phyloP scores from a whole-genome alignment of 1,284 basidiomycete species.

The Malassezia caprae region DNA sequence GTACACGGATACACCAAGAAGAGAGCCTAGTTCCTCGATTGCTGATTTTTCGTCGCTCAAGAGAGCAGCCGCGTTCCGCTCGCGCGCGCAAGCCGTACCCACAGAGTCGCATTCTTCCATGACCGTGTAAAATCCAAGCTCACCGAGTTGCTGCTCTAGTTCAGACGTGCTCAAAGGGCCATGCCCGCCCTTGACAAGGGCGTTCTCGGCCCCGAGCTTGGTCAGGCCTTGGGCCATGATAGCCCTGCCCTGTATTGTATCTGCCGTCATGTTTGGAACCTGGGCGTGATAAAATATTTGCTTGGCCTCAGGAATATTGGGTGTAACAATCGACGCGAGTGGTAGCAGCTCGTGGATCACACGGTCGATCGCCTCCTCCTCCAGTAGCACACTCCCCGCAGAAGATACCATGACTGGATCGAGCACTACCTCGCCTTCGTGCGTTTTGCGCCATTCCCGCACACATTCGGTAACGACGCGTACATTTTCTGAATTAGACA shows the following conservation, averaged over 20 bases:
- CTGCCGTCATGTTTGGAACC: neutral
- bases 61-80: neutral
- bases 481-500: constrained; percentile 52
- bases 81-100: neutral
- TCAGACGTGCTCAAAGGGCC: constrained; percentile 41
- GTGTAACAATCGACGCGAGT: constrained; percentile 66
- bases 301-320: constrained; percentile 71
- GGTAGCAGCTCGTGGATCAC: constrained; percentile 63
- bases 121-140: constrained; percentile 2
- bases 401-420: constrained; percentile 83
- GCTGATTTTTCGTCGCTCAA: neutral
- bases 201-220: constrained; percentile 54
- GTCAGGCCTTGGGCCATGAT: constrained; percentile 56
- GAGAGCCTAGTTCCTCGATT: neutral
- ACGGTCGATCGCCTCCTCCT: constrained; percentile 58
- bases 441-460: constrained; percentile 9
- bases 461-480: constrained; percentile 40
- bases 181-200: constrained; percentile 84
- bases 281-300: constrained; percentile 54
- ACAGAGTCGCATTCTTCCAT: neutral
- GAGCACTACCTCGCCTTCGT: constrained; percentile 29
- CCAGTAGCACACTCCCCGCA: constrained; percentile 70
- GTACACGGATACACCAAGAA: constrained; percentile 7
- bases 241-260: constrained; percentile 18
- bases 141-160: constrained; percentile 13